phyloP scores from a whole-genome alignment of 352 stramenopile genomes.

The Pythium phragmitis region DNA sequence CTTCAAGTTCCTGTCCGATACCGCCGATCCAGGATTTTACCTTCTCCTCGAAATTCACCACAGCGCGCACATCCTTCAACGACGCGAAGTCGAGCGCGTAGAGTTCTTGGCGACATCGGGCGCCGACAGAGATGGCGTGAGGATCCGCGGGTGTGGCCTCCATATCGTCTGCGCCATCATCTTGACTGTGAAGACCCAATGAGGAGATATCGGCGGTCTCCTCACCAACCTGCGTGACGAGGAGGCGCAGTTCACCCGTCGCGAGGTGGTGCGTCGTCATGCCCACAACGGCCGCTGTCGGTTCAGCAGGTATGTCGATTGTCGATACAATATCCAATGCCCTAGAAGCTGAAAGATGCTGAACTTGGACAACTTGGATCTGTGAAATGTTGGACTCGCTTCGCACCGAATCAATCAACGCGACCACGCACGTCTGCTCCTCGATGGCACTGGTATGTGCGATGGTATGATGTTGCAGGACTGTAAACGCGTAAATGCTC shows the following conservation, averaged over 20 bases:
- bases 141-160: neutral
- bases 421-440: constrained; percentile 1
- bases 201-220: neutral
- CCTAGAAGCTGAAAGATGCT: neutral
- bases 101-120: constrained; percentile 6
- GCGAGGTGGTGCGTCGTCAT: neutral
- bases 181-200: neutral
- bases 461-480: neutral
- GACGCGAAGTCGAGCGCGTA: constrained; percentile 1
- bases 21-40: constrained; percentile 16
- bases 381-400: neutral
- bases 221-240: constrained; percentile 1
- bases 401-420: neutral
- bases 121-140: neutral
- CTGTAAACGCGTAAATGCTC: constrained; percentile 5
- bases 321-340: neutral
- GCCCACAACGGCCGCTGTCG: neutral
- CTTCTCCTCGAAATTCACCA: constrained; percentile 12
- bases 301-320: neutral
- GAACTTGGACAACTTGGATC: constrained; percentile 3
- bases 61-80: constrained; percentile 1
- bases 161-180: neutral
- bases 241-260: neutral
- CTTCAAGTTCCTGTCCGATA: constrained; percentile 26
- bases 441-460: neutral